phyloP scores from a whole-genome alignment of 169 alveolate genomes.

The Babesia ovata region DNA sequence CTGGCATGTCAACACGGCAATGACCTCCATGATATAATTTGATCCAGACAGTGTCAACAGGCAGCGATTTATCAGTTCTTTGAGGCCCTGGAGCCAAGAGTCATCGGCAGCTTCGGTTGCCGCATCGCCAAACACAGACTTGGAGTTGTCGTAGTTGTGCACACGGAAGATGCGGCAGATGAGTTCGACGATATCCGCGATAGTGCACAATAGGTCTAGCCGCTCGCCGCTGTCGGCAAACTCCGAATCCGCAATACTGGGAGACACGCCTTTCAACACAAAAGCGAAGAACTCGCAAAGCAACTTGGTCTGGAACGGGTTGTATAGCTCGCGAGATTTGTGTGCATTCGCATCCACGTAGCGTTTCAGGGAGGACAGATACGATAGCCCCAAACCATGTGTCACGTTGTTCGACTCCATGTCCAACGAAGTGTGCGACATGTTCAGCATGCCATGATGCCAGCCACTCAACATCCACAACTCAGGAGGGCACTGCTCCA shows the following conservation, averaged over 20 bases:
- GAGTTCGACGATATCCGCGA: conserved; percentile 18
- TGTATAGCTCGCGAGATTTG: conserved; percentile 6
- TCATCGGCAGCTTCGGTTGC: background rate
- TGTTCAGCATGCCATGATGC: conserved; percentile 48
- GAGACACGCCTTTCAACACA: conserved; percentile 13
- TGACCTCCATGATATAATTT: conserved; percentile 28
- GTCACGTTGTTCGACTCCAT: conserved; percentile 38
- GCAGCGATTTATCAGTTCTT: conserved; percentile 27
- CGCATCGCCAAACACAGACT: background rate
- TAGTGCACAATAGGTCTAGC: background rate
- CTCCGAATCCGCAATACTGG: conserved; percentile 11
- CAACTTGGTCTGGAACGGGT: conserved; percentile 37
- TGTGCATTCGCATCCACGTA: conserved; percentile 1
- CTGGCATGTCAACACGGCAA: conserved; percentile 11
- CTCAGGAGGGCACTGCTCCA: conserved; percentile 41
- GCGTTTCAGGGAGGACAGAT: conserved; percentile 4
- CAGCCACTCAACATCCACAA: conserved; percentile 44
- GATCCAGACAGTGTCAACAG: conserved; percentile 33
- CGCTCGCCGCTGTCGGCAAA: conserved; percentile 26
- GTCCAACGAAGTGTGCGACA: conserved; percentile 42
- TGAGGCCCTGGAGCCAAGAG: conserved; percentile 26
- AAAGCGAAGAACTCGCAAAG: conserved; percentile 27
- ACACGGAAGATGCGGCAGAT: conserved; percentile 36
- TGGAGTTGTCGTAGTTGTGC: conserved; percentile 27
- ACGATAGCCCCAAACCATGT: conserved; percentile 26